A percentile compares a stretch with the other conserved stretches of the same genome.
These are phyloP conservation scores for Plasmodium chabaudi DNA, from an alignment of 169 alveolate genomes.

Conservation along the genomic window DNA sequence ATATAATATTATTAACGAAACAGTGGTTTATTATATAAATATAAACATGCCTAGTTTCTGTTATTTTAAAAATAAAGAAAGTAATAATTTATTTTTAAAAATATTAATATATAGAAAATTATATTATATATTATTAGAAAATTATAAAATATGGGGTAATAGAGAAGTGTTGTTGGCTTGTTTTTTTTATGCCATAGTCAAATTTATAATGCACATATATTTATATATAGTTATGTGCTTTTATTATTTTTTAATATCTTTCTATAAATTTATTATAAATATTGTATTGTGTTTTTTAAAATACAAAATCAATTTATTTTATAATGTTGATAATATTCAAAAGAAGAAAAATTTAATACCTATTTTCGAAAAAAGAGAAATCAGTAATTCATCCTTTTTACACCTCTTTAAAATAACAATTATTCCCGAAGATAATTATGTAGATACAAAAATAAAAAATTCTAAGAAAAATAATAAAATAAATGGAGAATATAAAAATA, in stretches of 20 bases:
- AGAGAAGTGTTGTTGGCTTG: not conserved
- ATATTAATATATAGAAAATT: not conserved
- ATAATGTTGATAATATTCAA: conserved; percentile 3
- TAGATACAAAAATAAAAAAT: not conserved
- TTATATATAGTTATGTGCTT: not conserved
- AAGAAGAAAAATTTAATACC: not conserved
- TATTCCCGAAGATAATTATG: not conserved
- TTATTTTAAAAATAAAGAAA: no score
- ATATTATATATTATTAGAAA: not conserved
- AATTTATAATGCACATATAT: not conserved
- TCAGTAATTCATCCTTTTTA: not conserved
- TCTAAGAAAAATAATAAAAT: not conserved
- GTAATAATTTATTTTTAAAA: no score
- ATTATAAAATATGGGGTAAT: not conserved
- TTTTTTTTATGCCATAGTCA: not conserved
- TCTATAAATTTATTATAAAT: conserved; percentile 9
- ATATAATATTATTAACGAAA: no score
- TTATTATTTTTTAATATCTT: conserved; percentile 2
- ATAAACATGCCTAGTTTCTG: no score
- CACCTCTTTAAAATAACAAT: not conserved
- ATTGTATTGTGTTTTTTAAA: conserved; percentile 7
- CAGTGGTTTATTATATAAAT: no score
- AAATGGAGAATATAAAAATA: not conserved
- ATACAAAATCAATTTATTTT: not conserved
- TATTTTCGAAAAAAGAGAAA: not conserved